Evolutionary conservation across 257 asterid species (phyloP), one percentile per base, ranked within the genome.

Genomic region (Primulina eburnea): DNA sequence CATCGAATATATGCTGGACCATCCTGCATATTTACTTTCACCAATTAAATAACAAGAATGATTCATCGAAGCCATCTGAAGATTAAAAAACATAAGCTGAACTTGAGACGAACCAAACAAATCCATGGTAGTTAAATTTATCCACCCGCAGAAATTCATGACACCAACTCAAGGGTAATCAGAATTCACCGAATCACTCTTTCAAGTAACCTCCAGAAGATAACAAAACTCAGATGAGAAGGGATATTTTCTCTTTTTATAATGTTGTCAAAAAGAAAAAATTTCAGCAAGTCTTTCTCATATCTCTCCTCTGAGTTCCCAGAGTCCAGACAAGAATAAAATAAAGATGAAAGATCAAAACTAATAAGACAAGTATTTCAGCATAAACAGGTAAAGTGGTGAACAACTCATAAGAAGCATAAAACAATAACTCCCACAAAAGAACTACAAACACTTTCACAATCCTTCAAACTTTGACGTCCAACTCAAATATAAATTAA

Each of bases 1-100:
- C 87, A 85, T 60, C 68, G 85, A 71, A 92, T 60, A 63, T 89
- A 92, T 67, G 97, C 88, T n/a, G 90, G 90, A 73, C 96, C 98
- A 82, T 88, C 98, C 97, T 92, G 96, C 55, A 81, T 53, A 71
- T 70, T 60, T 58, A 35, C 69, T 30, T 32, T 67, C 52, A 43
- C 37, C 68, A 60, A 57, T 77, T 63, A 59, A 64, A 53, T 32
- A 20, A 55, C 35, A 55, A 34, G 69, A 59, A n/a, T 6, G 11
- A 37, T 66, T 47, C 4, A 69, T 14, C 66, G 64, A 67, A 75
- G 34, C 74, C 73, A 69, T 34, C 12, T 12, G 47, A 30, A 14
- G 9, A 30, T 10, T 2, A 4, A 32, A 68, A 33, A 16, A 17
- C 62, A 32, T 20, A 57, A 56, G 7, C 37, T 21, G 16, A 47